phyloP scores from a whole-genome alignment of 345 rosid genomes.

The Hibiscus mutabilis region DNA sequence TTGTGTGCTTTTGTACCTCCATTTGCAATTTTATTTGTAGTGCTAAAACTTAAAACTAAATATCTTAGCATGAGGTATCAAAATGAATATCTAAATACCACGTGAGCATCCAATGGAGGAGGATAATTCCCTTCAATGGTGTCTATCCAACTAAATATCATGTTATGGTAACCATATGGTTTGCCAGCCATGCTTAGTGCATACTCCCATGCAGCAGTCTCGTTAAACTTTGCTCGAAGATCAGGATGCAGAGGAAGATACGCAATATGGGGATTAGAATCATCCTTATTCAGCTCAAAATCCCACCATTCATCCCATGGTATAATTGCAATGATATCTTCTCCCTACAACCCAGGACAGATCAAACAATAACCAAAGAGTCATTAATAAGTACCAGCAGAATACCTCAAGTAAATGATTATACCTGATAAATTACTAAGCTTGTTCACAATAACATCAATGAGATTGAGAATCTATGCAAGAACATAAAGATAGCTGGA shows the following conservation, averaged over 20 bases:
- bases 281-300: slow-evolving; percentile 81
- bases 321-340: slow-evolving; percentile 70
- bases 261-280: slow-evolving; percentile 89
- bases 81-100: slow-evolving; percentile 38
- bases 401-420: background rate
- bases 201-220: slow-evolving; percentile 97
- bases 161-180: slow-evolving; percentile 95
- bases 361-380: background rate
- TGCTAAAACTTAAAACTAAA: background rate
- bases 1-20: background rate
- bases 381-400: background rate
- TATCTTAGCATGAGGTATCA: background rate
- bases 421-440: background rate
- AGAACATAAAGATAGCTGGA: background rate
- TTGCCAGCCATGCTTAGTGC: slow-evolving; percentile 79
- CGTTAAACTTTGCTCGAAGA: slow-evolving; percentile 77
- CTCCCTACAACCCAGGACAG: slow-evolving; percentile 47
- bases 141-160: slow-evolving; percentile 99
- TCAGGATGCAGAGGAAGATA: slow-evolving; percentile 91
- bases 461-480: background rate
- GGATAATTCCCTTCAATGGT: slow-evolving; percentile 82
- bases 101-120: slow-evolving; percentile 88
- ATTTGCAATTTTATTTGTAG: background rate
- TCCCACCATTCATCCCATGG: slow-evolving; percentile 99
- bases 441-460: background rate